Conservation (phyloP, 164 flowering plant species). For the Aristolochia californica region DNA sequence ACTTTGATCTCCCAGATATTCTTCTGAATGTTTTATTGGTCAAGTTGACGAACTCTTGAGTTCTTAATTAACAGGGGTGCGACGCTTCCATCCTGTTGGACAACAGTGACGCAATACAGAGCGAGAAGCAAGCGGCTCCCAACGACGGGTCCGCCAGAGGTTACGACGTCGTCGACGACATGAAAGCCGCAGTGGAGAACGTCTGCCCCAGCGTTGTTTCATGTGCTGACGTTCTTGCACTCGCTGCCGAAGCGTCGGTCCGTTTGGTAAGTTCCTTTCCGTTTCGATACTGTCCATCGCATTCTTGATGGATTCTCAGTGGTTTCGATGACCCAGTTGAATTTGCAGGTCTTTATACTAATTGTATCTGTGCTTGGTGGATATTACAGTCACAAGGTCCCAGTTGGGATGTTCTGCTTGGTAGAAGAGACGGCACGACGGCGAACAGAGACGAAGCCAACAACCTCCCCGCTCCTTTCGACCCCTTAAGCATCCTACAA, state of each 20-base stretch:
- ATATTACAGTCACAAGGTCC: slow-evolving; percentile 19
- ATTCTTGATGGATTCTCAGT: no score
- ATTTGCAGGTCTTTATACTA: no score
- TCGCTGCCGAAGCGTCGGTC: slow-evolving; percentile 30
- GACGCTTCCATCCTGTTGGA: slow-evolving; percentile 32
- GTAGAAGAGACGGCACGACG: slow-evolving; percentile 21
- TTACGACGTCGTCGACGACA: slow-evolving; percentile 22
- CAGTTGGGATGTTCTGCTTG: slow-evolving; percentile 20
- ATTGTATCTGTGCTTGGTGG: no score
- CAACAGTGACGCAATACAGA: slow-evolving; percentile 13
- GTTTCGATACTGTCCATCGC: no score
- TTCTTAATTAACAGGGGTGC: slow-evolving; percentile 14
- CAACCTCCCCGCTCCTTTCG: slow-evolving; percentile 20
- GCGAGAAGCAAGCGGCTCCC: slow-evolving; percentile 29
- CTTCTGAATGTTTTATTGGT: neutral
- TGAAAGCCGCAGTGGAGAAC: slow-evolving; percentile 26
- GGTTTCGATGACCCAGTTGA: no score
- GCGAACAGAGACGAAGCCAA: slow-evolving; percentile 27
- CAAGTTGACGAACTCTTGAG: neutral
- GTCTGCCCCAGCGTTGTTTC: slow-evolving; percentile 31
- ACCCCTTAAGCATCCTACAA: slow-evolving; percentile 10
- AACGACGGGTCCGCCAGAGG: slow-evolving; percentile 23
- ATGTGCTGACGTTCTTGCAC: slow-evolving; percentile 36
- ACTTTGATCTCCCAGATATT: neutral
- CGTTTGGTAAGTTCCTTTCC: slow-evolving; percentile 21